Evolutionary conservation across 2,329 filamentous ascomycete species (phyloP), one percentile per base, ranked within the genome.

Genomic region (Alternaria panax): DNA sequence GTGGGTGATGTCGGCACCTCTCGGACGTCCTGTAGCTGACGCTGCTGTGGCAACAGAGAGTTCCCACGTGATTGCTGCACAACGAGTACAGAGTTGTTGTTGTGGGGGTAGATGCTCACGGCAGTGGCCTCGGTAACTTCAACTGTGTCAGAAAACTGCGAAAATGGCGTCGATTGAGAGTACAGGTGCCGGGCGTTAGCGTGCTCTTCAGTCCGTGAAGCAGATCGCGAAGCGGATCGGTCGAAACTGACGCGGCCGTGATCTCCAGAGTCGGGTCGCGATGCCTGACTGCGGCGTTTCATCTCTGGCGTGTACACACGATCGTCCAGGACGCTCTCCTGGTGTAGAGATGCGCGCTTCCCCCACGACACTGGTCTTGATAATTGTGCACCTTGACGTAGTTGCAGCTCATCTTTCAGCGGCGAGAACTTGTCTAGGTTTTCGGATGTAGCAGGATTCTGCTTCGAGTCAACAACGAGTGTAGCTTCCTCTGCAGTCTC

Each of bases 111-210:
- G 32, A 88, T 83, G 59, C 81, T 85, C 14, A 90, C 81, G 11
- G 85, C 86, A 41, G 81, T 87, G 9, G 87, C 87, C 71, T 89
- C 86, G 59, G 82, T 85, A 52, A 89, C 82, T 73, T 90, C 87
- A 11, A 85, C 84, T 1, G 84, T 86, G 42, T 80, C 66, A 64
- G 84, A 63, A 76, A 78, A 64, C 78, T 82, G 57, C 74, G 86
- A 70, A 51, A 83, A 82, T 0, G 80, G 81, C 1, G 84, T 85
- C 18, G 80, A 81, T 36, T 82, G 80, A 18, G 82, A 73, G 27
- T 80, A 84, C 11, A 83, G 78, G 43, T 84, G 82, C 18, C 82
- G 79, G 14, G 74, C 75, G 62, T 75, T 72, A 16, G 74, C 75
- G 59, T 78, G 75, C 52, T 78, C 77, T 28, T 78, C 65, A 76